Percentiles rank a stretch among this genome's conserved stretches.
Conservation (phyloP, 1,284 basidiomycete species). For the Golubevia sp. region DNA sequence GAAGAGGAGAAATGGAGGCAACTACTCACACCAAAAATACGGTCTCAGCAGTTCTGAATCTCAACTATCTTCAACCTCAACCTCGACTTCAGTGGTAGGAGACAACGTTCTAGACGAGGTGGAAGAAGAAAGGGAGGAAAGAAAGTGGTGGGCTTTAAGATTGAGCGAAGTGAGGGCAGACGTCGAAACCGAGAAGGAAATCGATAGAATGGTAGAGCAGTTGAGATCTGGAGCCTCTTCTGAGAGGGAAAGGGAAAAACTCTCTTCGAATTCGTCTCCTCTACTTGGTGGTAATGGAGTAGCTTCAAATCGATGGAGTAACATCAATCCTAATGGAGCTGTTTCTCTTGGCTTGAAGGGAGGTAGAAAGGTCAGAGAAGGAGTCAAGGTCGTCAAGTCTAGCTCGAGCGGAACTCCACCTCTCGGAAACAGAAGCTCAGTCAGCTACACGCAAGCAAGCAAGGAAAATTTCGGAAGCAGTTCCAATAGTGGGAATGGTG, state of each 20-base stretch:
- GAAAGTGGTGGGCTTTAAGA: slow-evolving; percentile 11
- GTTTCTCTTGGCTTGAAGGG: neutral
- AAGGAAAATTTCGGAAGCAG: too few species aligned
- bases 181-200: slow-evolving; percentile 4
- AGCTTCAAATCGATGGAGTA: neutral
- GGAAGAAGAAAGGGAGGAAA: slow-evolving; percentile 11
- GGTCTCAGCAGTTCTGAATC: neutral
- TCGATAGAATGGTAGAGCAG: slow-evolving; percentile 11
- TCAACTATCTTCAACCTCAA: neutral
- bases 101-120: slow-evolving; percentile 6
- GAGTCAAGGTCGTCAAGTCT: neutral
- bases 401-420: neutral
- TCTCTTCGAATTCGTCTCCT: neutral
- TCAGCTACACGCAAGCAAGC: too few species aligned
- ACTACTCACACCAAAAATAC: neutral
- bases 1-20: neutral
- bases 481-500: too few species aligned
- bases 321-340: neutral
- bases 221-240: neutral
- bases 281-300: neutral
- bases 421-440: neutral
- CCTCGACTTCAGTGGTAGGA: neutral
- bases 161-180: slow-evolving; percentile 4
- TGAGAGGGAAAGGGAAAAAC: neutral
- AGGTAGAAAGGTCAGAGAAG: neutral